These are phyloP conservation scores for Zymoseptoria brevis DNA, from an alignment of 2,329 filamentous ascomycete species.

Conservation along the genomic window DNA sequence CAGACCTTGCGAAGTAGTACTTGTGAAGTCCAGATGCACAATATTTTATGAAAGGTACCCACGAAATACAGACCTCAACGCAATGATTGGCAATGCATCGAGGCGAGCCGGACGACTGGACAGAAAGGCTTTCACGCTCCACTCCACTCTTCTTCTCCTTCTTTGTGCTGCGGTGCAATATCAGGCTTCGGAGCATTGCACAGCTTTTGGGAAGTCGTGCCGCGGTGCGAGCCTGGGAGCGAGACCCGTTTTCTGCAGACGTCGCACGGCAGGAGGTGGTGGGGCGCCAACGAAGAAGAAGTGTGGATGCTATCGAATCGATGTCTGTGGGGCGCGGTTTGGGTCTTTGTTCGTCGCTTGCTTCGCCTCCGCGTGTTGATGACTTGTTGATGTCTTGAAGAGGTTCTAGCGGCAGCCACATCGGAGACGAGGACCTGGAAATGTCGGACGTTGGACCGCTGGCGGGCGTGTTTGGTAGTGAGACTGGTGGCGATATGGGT, in stretches of 20 bases:
- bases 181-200: background rate
- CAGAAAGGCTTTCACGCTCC: background rate
- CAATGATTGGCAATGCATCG: background rate
- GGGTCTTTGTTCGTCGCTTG: background rate
- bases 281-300: background rate
- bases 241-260: background rate
- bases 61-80: background rate
- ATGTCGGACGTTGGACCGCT: background rate
- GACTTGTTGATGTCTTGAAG: background rate
- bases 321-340: background rate
- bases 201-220: background rate
- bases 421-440: background rate
- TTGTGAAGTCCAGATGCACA: background rate
- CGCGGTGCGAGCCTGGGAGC: background rate
- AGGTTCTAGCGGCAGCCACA: background rate
- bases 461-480: background rate
- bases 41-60: background rate
- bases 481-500: background rate
- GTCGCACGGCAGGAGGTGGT: background rate
- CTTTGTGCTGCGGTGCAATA: background rate
- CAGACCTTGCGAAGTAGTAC: background rate
- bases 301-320: background rate
- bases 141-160: background rate
- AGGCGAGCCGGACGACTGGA: background rate
- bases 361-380: background rate